phyloP scores from a whole-genome alignment of 2,329 filamentous ascomycete species.

The Chaetomium olivaceum region DNA sequence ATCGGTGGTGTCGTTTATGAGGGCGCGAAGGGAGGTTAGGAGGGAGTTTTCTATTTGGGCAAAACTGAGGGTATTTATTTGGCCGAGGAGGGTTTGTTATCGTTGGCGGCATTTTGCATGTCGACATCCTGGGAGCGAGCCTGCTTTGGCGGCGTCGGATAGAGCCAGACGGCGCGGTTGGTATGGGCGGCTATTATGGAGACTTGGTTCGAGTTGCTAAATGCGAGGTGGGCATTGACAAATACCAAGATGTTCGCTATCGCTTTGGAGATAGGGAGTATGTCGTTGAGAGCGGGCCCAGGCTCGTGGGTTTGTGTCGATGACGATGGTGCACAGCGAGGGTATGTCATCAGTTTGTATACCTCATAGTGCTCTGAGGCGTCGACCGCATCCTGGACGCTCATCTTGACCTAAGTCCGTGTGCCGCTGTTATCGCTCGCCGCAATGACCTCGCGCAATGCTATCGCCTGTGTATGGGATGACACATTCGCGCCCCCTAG shows the following conservation, averaged over 20 bases:
- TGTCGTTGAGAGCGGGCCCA: slow-evolving; percentile 72
- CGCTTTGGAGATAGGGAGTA: slow-evolving; percentile 78
- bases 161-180: slow-evolving; percentile 85
- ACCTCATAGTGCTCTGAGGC: slow-evolving; percentile 62
- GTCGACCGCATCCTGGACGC: slow-evolving; percentile 49
- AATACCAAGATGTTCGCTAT: slow-evolving; percentile 91
- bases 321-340: slow-evolving; percentile 83
- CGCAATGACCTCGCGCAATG: neutral
- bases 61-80: slow-evolving; percentile 96
- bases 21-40: slow-evolving; percentile 68
- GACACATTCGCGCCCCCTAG: neutral
- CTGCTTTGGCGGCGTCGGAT: slow-evolving; percentile 57
- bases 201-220: slow-evolving; percentile 90
- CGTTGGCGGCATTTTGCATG: slow-evolving; percentile 50
- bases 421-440: neutral
- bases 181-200: slow-evolving; percentile 88
- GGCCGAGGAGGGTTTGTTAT: slow-evolving; percentile 48
- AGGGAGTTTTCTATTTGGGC: slow-evolving; percentile 82
- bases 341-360: slow-evolving; percentile 61
- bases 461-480: neutral
- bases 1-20: slow-evolving; percentile 69
- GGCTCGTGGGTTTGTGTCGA: slow-evolving; percentile 95
- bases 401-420: slow-evolving; percentile 44
- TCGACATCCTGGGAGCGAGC: slow-evolving; percentile 48
- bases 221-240: slow-evolving; percentile 92